Evolutionary conservation across 2,329 filamentous ascomycete species (phyloP).

Genomic region (Drechslerella dactyloides): DNA sequence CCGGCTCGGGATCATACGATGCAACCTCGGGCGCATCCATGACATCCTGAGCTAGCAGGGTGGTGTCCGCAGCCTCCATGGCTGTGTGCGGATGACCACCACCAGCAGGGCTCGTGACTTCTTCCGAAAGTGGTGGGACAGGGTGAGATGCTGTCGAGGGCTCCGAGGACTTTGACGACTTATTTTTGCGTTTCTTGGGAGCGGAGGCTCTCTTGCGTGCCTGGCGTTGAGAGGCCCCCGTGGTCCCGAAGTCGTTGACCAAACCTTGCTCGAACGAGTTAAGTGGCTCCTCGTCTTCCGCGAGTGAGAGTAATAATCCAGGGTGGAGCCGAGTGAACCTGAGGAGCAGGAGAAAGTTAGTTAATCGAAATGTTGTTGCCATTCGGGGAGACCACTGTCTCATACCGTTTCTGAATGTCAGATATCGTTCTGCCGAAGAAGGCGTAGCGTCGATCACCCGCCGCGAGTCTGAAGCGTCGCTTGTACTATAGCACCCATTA

Average conservation of each 20-base stretch:
- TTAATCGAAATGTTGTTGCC: neutral
- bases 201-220: neutral
- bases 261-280: constrained; percentile 31
- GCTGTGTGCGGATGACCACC: too few species aligned
- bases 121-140: too few species aligned
- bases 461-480: constrained; percentile 21
- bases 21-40: too few species aligned
- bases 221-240: constrained; percentile 14
- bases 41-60: too few species aligned
- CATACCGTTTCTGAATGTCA: constrained; percentile 20
- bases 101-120: too few species aligned
- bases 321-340: constrained; percentile 16
- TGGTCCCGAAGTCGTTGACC: constrained; percentile 35
- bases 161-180: too few species aligned
- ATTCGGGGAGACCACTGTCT: neutral
- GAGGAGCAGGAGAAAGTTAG: constrained; percentile 1
- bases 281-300: constrained; percentile 15
- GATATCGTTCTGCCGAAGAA: constrained; percentile 35
- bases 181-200: too few species aligned
- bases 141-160: too few species aligned
- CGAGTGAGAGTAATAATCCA: neutral
- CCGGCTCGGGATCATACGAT: too few species aligned
- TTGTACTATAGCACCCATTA: constrained; percentile 26
- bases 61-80: neutral
- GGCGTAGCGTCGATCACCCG: constrained; percentile 20